Base-by-base conservation (phyloP, 768 basidiomycete genomes). In the Omphalotus guepiniiformis region DNA sequence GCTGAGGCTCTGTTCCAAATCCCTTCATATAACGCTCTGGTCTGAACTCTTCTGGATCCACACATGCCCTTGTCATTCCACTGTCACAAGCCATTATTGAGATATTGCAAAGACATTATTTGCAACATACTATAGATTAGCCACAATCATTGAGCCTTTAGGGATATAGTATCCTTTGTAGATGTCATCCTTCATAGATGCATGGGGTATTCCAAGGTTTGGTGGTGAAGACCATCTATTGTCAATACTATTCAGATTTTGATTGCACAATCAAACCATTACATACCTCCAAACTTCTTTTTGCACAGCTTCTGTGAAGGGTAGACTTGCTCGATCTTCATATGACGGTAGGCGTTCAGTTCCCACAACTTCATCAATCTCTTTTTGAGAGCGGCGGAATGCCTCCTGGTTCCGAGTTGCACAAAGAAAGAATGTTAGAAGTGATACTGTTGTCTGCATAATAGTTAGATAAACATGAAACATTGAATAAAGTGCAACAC, bases 341-440 rank as follows among this genome's bases (percentile, higher is more conserved):
- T 57, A 51, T 2, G 46, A 47, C 4, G 65, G 64, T 11, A 63
- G 37, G 6, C 61, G 52, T 36, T 52, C 56, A 6, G 30, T n/a
- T 9, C 59, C 61, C 8, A 63, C 50, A 6, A 64, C 50, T 0
- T n/a, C 19, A 48, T 66, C 64, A 28, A 66, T 49, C 49, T 66
- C 63, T 3, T 47, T 53, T 38, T 64, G 64, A 0, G 61, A 61
- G 3, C 41, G 52, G 7, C 44, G 32, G 22, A 55, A 53, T 1
- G 55, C 49, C 2, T 56, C 52, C 12, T 58, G 61, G 42, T 59
- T 40, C 22, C 51, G 41, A 9, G 55, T 47, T 55, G 63, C 60
- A 18, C 57, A 56, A 5, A 63, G 55, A 39, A 61, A 34, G 40
- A 63, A 61, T 16, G 53, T 48, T 26, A 34, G 34, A 2, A 64